Evolutionary conservation across 371 early-diverging fungal species (phyloP).

Genomic region (Actinomucor elegans): DNA sequence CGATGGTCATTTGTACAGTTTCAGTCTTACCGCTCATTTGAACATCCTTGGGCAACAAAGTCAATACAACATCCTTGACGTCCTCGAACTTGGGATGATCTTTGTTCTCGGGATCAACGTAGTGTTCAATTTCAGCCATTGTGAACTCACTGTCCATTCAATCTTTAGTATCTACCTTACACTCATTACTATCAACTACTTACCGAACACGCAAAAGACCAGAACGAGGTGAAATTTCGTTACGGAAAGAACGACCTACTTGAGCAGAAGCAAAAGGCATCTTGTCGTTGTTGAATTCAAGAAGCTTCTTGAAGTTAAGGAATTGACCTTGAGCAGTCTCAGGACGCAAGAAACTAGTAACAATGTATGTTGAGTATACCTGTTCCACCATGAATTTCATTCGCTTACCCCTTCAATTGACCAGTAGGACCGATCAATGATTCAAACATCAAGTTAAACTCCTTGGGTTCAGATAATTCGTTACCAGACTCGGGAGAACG

Average conservation of each 20-base stretch:
- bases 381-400: too few species aligned
- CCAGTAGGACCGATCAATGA: constrained; percentile 98
- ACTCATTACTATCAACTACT: not conserved
- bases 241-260: constrained; percentile 99
- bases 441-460: constrained; percentile 99
- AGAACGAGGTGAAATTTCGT: constrained; percentile 98
- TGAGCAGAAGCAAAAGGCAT: constrained; percentile 99
- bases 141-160: constrained; percentile 85
- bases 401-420: constrained; percentile 78
- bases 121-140: constrained; percentile 99
- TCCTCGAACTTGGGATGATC: constrained; percentile 90
- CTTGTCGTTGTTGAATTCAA: constrained; percentile 97
- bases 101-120: constrained; percentile 95
- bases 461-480: constrained; percentile 85
- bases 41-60: constrained; percentile 75
- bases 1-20: constrained; percentile 75
- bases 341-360: constrained; percentile 90
- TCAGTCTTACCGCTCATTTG: constrained; percentile 82
- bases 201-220: constrained; percentile 97
- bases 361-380: not conserved
- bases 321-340: constrained; percentile 99
- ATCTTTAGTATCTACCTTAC: not conserved
- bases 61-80: constrained; percentile 76
- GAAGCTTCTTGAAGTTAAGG: constrained; percentile 96
- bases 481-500: constrained; percentile 92